Conservation (phyloP, 768 basidiomycete species). For the Kwoniella sp. region DNA sequence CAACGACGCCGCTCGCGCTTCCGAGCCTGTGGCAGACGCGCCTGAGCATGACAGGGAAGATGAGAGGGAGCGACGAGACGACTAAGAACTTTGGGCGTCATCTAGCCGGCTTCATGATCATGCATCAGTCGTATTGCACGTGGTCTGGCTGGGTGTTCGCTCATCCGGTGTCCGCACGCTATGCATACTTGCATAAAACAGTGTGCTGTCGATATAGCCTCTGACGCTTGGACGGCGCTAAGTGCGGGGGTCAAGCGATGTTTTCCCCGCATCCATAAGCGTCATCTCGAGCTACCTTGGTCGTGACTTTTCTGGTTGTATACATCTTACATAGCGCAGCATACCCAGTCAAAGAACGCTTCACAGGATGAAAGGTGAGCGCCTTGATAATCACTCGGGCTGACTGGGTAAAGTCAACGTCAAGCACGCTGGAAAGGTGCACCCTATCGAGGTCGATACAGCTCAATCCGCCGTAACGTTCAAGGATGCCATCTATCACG, state of each 20-base stretch:
- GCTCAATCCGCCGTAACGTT: conserved; percentile 65
- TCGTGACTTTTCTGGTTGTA: background rate
- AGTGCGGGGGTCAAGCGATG: too few relatives aligned
- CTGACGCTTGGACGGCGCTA: too few relatives aligned
- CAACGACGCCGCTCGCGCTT: too few relatives aligned
- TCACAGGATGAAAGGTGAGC: conserved; percentile 1
- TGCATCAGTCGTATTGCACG: too few relatives aligned
- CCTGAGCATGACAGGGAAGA: conserved; percentile 36
- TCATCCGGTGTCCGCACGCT: too few relatives aligned
- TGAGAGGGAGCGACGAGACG: conserved; percentile 51
- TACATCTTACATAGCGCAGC: background rate
- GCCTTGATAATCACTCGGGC: background rate
- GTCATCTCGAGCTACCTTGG: background rate
- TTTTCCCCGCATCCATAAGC: too few relatives aligned
- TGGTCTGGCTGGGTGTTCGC: too few relatives aligned
- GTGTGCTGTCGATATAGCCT: too few relatives aligned
- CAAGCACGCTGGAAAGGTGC: conserved; percentile 81
- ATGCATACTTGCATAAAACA: too few relatives aligned
- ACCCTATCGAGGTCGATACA: conserved; percentile 67
- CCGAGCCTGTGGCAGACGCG: too few relatives aligned
- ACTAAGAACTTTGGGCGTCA: conserved; percentile 14
- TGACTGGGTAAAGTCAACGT: conserved; percentile 58
- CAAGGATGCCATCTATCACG: conserved; percentile 74
- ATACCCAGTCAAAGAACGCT: conserved; percentile 1
- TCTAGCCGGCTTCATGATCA: too few relatives aligned